These are phyloP conservation scores for Tuber melanosporum DNA, from an alignment of 495 filamentous ascomycete genomes.

Conservation along the genomic window DNA sequence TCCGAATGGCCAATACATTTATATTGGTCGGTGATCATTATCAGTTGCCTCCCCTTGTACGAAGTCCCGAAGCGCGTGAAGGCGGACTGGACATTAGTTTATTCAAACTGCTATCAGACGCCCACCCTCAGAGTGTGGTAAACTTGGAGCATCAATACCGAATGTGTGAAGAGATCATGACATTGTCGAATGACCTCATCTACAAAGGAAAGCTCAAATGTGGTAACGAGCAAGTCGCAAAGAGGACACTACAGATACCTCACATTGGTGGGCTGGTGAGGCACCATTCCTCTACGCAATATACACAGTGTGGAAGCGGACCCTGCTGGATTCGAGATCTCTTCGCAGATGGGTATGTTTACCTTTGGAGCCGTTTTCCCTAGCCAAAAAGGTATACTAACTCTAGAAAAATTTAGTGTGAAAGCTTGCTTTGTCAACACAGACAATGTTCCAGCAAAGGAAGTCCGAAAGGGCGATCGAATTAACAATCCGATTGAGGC, in stretches of 20 bases:
- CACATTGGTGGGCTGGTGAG: slow-evolving; percentile 53
- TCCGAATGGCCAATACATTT: slow-evolving; percentile 87
- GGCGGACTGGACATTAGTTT: slow-evolving; percentile 88
- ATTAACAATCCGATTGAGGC: slow-evolving; percentile 81
- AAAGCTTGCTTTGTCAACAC: slow-evolving; percentile 86
- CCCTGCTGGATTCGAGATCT: slow-evolving; percentile 81
- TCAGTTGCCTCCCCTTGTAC: slow-evolving; percentile 88
- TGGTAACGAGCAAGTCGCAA: slow-evolving; percentile 68
- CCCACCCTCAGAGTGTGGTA: slow-evolving; percentile 76
- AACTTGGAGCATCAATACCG: slow-evolving; percentile 93
- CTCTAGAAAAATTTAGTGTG: slow-evolving; percentile 13
- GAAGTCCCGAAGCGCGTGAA: slow-evolving; percentile 76
- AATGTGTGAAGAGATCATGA: slow-evolving; percentile 96
- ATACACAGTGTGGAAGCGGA: slow-evolving; percentile 17
- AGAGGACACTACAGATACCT: slow-evolving; percentile 54
- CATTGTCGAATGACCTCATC: slow-evolving; percentile 84
- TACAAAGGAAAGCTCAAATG: slow-evolving; percentile 86
- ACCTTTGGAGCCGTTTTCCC: not conserved
- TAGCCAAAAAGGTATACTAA: slow-evolving; percentile 4
- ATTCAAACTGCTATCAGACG: slow-evolving; percentile 86
- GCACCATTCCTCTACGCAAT: slow-evolving; percentile 20
- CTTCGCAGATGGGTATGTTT: slow-evolving; percentile 45
- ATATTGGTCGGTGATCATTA: slow-evolving; percentile 94
- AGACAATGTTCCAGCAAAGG: slow-evolving; percentile 62
- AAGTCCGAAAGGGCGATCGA: slow-evolving; percentile 68